Evolutionary conservation across 192 early-diverging fungal species (phyloP).

Genomic region (Coemansia biformis): DNA sequence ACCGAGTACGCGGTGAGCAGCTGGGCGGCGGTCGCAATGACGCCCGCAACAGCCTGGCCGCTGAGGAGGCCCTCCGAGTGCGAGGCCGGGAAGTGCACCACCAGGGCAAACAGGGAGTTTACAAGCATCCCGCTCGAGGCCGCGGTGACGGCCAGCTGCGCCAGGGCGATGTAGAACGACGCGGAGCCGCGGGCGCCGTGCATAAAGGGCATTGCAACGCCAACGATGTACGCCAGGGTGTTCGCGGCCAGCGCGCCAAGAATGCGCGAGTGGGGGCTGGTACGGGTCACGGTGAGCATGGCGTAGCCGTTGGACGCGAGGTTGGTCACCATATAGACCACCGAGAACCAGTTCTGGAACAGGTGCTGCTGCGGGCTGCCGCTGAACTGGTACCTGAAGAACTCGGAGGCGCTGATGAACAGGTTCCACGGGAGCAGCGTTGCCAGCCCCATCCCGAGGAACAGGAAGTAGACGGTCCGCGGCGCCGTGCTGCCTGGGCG

Average conservation of each 20-base stretch:
- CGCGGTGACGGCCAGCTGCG: conserved; percentile 55
- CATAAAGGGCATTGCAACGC: conserved; percentile 53
- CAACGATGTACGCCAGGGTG: conserved; percentile 47
- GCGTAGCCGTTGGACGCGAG: conserved; percentile 53
- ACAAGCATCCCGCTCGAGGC: conserved; percentile 59
- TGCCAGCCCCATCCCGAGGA: conserved; percentile 69
- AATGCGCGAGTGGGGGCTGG: conserved; percentile 41
- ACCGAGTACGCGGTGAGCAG: conserved; percentile 55
- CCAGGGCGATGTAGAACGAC: conserved; percentile 63
- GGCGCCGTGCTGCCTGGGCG: conserved; percentile 1
- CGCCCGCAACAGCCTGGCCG: conserved; percentile 60
- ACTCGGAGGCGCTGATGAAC: conserved; percentile 74
- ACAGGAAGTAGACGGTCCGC: conserved; percentile 56
- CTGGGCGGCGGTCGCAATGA: conserved; percentile 60
- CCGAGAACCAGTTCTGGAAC: conserved; percentile 76
- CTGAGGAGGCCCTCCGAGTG: conserved; percentile 71
- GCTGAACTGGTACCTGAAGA: conserved; percentile 59
- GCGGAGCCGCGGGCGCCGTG: conserved; percentile 37
- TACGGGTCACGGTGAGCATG: conserved; percentile 41
- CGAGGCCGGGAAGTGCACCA: conserved; percentile 59
- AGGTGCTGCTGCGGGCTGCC: conserved; percentile 56
- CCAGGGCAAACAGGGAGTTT: conserved; percentile 67
- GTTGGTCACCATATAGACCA: conserved; percentile 59
- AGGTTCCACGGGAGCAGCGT: conserved; percentile 78
- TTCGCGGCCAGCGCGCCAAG: conserved; percentile 52